Evolutionary conservation across 176 grass and related monocot species (phyloP).

Genomic region (Pontederia paniculata): DNA sequence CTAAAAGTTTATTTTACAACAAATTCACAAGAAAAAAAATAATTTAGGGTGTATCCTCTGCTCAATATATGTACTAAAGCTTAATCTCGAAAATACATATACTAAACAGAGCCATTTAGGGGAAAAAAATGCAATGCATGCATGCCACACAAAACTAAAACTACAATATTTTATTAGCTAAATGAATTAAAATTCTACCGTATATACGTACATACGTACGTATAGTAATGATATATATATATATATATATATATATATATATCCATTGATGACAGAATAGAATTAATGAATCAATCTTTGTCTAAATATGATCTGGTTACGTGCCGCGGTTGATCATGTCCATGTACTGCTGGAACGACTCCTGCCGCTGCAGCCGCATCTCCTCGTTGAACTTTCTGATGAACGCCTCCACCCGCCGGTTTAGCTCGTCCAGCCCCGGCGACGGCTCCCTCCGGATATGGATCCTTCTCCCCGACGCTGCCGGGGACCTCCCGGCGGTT

Average conservation of each 20-base stretch:
- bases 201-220: neutral
- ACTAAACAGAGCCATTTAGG: too few species aligned
- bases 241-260: neutral
- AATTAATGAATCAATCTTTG: neutral
- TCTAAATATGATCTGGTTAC: neutral
- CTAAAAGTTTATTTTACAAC: too few species aligned
- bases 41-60: too few species aligned
- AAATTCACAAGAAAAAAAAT: too few species aligned
- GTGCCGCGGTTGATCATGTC: constrained; percentile 52
- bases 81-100: too few species aligned
- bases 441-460: constrained; percentile 54
- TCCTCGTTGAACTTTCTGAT: constrained; percentile 98
- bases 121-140: too few species aligned
- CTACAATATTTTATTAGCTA: too few species aligned
- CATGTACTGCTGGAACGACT: constrained; percentile 67
- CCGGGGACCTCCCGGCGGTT: neutral
- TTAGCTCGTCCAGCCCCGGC: constrained; percentile 80
- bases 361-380: constrained; percentile 80
- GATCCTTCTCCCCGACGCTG: neutral
- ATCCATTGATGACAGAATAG: neutral
- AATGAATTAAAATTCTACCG: too few species aligned
- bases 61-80: too few species aligned
- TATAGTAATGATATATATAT: neutral
- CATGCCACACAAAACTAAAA: too few species aligned
- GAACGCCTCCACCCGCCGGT: constrained; percentile 75